Percentiles rank a stretch among this genome's conserved stretches.
Evolutionary conservation across 441 rosid species (phyloP).

Genomic region (Jatropha multifida): DNA sequence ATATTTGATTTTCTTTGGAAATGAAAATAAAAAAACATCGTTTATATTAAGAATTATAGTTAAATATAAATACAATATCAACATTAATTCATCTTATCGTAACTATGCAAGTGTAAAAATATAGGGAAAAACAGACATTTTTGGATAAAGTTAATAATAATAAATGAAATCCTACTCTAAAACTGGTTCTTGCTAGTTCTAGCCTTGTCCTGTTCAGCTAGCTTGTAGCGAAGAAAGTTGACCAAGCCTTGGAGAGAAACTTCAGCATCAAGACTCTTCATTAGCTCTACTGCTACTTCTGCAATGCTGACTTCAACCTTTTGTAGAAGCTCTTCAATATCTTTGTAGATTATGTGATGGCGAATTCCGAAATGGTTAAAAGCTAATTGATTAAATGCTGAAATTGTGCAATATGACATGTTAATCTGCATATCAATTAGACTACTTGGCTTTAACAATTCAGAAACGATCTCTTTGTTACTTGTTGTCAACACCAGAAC

Average conservation of each 20-base stretch:
- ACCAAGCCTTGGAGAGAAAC: slow-evolving; percentile 23
- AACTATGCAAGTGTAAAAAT: no score
- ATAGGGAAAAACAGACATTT: no score
- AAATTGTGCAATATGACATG: slow-evolving; percentile 26
- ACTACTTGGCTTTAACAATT: slow-evolving; percentile 25
- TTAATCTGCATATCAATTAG: slow-evolving; percentile 34
- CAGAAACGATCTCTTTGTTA: slow-evolving; percentile 25
- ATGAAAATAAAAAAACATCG: no score
- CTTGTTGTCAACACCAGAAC: slow-evolving; percentile 28
- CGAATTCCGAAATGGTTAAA: slow-evolving; percentile 22
- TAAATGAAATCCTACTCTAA: no score
- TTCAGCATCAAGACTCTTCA: slow-evolving; percentile 29
- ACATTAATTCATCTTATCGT: no score
- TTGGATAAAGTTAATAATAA: no score
- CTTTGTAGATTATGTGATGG: slow-evolving; percentile 19
- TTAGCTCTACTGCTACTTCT: slow-evolving; percentile 27
- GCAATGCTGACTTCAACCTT: slow-evolving; percentile 21
- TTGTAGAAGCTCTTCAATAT: slow-evolving; percentile 26
- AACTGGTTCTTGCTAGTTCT: background rate
- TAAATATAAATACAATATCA: no score
- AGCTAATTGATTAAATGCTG: slow-evolving; percentile 26
- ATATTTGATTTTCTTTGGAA: no score
- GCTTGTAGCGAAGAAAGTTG: slow-evolving; percentile 20
- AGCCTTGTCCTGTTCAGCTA: background rate
- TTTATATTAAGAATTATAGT: no score